These are phyloP conservation scores for Xylariaceae sp. DNA, from an alignment of 2,329 filamentous ascomycete genomes.

Conservation along the genomic window DNA sequence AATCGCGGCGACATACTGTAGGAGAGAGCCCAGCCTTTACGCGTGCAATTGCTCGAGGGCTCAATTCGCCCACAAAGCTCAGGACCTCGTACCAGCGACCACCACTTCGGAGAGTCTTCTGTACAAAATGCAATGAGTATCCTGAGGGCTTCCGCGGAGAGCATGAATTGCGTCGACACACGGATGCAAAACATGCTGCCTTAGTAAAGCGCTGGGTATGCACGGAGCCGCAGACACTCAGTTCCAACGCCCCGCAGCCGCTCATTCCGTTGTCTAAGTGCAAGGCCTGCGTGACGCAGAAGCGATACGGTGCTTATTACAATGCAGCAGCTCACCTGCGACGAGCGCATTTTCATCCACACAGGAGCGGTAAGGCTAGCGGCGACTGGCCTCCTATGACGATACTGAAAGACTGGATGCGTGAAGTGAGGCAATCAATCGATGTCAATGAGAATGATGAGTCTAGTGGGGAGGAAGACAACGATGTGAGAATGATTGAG, in stretches of 20 bases:
- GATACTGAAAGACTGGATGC: constrained; percentile 57
- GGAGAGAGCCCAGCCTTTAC: constrained; percentile 40
- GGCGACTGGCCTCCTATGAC: constrained; percentile 57
- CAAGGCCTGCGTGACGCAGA: constrained; percentile 53
- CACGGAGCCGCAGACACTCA: constrained; percentile 41
- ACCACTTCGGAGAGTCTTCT: constrained; percentile 69
- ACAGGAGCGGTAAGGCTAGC: constrained; percentile 52
- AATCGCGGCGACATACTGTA: constrained; percentile 41
- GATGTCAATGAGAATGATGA: constrained; percentile 42
- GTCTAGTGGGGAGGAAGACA: constrained; percentile 50
- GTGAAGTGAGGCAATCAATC: constrained; percentile 49
- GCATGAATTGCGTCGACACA: constrained; percentile 74
- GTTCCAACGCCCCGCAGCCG: constrained; percentile 39
- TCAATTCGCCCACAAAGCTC: constrained; percentile 39
- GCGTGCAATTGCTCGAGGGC: constrained; percentile 33
- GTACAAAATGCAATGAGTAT: constrained; percentile 73
- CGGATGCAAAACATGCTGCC: constrained; percentile 52
- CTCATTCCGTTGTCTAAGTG: constrained; percentile 50
- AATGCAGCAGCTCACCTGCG: constrained; percentile 56
- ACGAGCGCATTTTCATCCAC: constrained; percentile 53
- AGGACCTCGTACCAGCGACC: constrained; percentile 46
- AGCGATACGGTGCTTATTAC: constrained; percentile 56
- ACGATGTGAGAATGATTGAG: constrained; percentile 35
- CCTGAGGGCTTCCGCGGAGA: constrained; percentile 87
- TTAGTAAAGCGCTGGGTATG: constrained; percentile 54